Conservation (phyloP, 2,329 filamentous ascomycete genomes). For the Mycocentrospora acerina region DNA sequence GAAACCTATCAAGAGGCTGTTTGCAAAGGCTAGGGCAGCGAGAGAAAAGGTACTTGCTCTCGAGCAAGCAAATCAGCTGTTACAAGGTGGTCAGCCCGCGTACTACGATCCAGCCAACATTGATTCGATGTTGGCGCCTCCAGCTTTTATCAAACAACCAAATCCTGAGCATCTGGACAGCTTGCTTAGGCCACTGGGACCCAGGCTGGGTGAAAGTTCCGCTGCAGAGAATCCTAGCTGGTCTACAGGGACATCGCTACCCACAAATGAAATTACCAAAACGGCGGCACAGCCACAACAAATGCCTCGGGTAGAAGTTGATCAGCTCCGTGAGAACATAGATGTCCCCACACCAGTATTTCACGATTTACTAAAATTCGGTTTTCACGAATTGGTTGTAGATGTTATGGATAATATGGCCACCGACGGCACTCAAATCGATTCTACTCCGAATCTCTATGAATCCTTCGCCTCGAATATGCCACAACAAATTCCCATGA, state of each 20-base stretch:
- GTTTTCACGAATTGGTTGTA: slow-evolving; percentile 28
- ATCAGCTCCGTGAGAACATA: background rate
- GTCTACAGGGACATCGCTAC: no score
- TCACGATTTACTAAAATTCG: slow-evolving; percentile 24
- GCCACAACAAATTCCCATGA: background rate
- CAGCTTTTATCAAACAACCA: slow-evolving; percentile 19
- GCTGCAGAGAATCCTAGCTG: slow-evolving; percentile 19
- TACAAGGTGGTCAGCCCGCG: slow-evolving; percentile 21
- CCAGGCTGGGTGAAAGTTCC: slow-evolving; percentile 29
- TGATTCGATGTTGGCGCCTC: slow-evolving; percentile 8
- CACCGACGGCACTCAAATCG: slow-evolving; percentile 9
- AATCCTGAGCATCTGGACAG: slow-evolving; percentile 26
- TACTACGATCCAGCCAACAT: slow-evolving; percentile 13
- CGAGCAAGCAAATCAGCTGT: slow-evolving; percentile 34
- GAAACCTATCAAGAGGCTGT: slow-evolving; percentile 62
- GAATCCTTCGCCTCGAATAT: background rate
- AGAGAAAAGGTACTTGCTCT: slow-evolving; percentile 53
- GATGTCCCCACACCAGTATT: slow-evolving; percentile 13
- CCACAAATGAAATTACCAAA: no score
- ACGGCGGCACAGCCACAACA: no score
- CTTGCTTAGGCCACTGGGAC: slow-evolving; percentile 30
- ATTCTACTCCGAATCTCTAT: background rate
- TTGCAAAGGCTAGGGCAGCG: slow-evolving; percentile 59
- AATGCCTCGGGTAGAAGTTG: no score
- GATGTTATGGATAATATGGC: slow-evolving; percentile 29